Conservation (phyloP, 2,329 filamentous ascomycete species). For the Botryotinia convoluta region DNA sequence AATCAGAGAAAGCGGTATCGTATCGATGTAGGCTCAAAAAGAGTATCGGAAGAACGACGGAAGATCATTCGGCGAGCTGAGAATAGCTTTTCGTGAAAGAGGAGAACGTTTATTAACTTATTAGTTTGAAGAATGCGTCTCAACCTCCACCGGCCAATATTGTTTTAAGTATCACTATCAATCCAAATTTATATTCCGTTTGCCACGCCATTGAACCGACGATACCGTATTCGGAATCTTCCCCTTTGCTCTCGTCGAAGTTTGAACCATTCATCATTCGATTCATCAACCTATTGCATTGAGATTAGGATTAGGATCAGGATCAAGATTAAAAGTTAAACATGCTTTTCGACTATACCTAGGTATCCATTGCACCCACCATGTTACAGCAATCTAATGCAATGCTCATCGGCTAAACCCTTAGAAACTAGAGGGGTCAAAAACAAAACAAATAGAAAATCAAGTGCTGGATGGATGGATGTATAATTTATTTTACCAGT, state of each 20-base stretch:
- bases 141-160: background rate
- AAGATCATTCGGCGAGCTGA: slow-evolving; percentile 5
- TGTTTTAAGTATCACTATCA: slow-evolving; percentile 1
- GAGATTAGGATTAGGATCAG: background rate
- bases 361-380: background rate
- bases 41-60: background rate
- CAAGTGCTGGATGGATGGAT: background rate
- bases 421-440: slow-evolving; percentile 11
- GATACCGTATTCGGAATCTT: background rate
- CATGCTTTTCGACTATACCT: background rate
- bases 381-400: slow-evolving; percentile 5
- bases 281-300: background rate
- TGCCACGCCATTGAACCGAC: background rate
- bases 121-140: background rate
- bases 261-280: background rate
- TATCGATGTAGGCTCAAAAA: background rate
- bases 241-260: background rate
- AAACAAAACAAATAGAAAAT: background rate
- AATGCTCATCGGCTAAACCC: slow-evolving; percentile 6
- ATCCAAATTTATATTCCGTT: background rate
- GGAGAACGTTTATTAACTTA: background rate
- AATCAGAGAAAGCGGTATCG: background rate
- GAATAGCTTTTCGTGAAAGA: background rate
- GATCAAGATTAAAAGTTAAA: background rate
- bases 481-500: background rate